Base-by-base conservation (phyloP, 2,329 filamentous ascomycete genomes). In the Didymella pinodella region DNA sequence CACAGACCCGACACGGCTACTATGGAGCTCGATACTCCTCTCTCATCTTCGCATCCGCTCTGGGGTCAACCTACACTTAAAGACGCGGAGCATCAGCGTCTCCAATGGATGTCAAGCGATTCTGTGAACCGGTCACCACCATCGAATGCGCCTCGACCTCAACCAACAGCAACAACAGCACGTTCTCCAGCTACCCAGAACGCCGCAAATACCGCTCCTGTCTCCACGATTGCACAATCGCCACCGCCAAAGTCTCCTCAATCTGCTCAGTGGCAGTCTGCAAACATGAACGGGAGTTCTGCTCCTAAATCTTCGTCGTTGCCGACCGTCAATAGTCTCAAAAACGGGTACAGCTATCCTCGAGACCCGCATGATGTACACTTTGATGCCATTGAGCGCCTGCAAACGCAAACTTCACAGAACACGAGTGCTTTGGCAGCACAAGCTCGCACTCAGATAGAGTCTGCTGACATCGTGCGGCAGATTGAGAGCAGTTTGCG, bases 371-470 rank as follows among this genome's bases (percentile, higher is more conserved):
- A 64, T 16, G 69, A 75, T 11, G 70, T 77, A 22, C 60, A 71
- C 20, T 69, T 77, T 18, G 78, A 80, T 58, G 78, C 78, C 47
- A 74, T 82, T 62, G 68, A 78, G 40, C 78, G 80, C 14, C 66
- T 83, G 41, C 81, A 83, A 64, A 78, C 78, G n/a, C 81, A 83
- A 61, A 77, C 82, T 28, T 78, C 80, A 11, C 78, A 79, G 62
- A 81, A 82, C 65, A 80, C 79, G 47, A 69, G 72, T 38, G 72
- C 72, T 2, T 63, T 78, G 22, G 68, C 69, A 32, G 68, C 70
- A 29, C 75, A 77, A 29, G 69, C 65, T 32, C 68, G 75, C 10
- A 74, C 75, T 41, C 67, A 75, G 49, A 62, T 65, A 18, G 69
- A 65, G 11, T 67, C 69, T 38, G 69, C 73, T 56, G 68, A 75